Evolutionary conservation across 805 yeast genomes (phyloP), one percentile per base, ranked within the genome.

Genomic region (Teunomyces aglyptinius): DNA sequence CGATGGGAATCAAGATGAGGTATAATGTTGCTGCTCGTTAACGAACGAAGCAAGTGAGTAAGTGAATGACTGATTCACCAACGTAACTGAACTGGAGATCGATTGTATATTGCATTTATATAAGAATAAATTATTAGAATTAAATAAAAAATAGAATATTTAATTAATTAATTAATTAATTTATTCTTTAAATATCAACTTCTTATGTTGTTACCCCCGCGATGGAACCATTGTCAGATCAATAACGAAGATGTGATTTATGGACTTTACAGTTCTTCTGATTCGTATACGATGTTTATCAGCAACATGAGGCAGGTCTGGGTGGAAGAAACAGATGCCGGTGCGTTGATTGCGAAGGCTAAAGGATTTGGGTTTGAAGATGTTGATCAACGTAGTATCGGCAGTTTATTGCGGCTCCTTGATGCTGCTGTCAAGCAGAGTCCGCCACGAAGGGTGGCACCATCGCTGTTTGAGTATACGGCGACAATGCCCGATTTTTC

Each of bases 1-100:
- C 99, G 12, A 94, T 94, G 99, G 98, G 98, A 71, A 90, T 94
- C 56, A 84, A 87, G 68, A 77, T 94, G 85, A 83, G 85, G 53
- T 92, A 89, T 72, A 88, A 88, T 59, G 96, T 91, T 44, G 83
- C 46, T 10, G 27, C 45, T n/a, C 27, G 34, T 7, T 43, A 35
- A n/a, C 34, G 32, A 19, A n/a, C 48, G 8, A n/a, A n/a, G n/a
- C n/a, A n/a, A n/a, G n/a, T n/a, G n/a, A n/a, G n/a, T n/a, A n/a
- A n/a, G n/a, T n/a, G n/a, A n/a, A n/a, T n/a, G n/a, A n/a, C n/a
- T n/a, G n/a, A n/a, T n/a, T n/a, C n/a, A n/a, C n/a, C n/a, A n/a
- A n/a, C n/a, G n/a, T n/a, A n/a, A n/a, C n/a, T n/a, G n/a, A n/a
- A n/a, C n/a, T n/a, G n/a, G n/a, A n/a, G n/a, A n/a, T n/a, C n/a